Base-by-base conservation (phyloP, 2,329 filamentous ascomycete genomes). In the Epichloe coenophiala region DNA sequence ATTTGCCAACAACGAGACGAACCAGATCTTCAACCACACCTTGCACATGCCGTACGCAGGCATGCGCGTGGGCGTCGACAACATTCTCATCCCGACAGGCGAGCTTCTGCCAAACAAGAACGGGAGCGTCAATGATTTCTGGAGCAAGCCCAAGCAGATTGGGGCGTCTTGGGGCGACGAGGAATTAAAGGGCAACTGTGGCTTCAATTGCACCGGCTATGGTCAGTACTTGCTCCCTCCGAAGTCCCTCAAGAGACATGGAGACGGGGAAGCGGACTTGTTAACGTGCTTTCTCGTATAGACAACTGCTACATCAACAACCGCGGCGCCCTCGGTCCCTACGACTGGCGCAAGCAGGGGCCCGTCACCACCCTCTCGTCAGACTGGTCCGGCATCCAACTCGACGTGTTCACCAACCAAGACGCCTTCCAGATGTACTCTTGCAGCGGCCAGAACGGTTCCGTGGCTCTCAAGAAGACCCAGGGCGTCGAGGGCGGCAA, bases 401-500 rank as follows among this genome's bases (percentile, higher is more conserved):
- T 96, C 51, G 86, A 95, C 52, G 72, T 96, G 58, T 87, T 76
- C 66, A 81, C 83, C 7, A 88, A 95, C 69, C 89, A 95, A 70
- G 80, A 86, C 11, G 89, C 88, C 3, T 82, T 94, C 68, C 90
- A 96, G 69, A 76, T 96, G 59, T 96, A 95, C 73, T 82, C 79
- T 55, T 96, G 90, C 73, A 81, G 80, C 59, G 78, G 79, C 21
- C 81, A 87, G 69, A 82, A 94, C 67, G 87, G 87, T 58, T 74
- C 74, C 1, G 68, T 85, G 54, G 71, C 84, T 1, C 68, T 89
- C 54, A 89, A 89, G 72, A 70, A 71, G 54, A 84, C 80, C 0
- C 86, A 89, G 65, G 85, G 85, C 15, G 68, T 84, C 4, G 66
- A 71, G 54, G 72, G 23, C 31, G 39, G 33, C 2, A 67, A 70